Evolutionary conservation across 1,139 yeast species (phyloP), one percentile per base, ranked within the genome.

Genomic region (Saccharomyces pastorianus): DNA sequence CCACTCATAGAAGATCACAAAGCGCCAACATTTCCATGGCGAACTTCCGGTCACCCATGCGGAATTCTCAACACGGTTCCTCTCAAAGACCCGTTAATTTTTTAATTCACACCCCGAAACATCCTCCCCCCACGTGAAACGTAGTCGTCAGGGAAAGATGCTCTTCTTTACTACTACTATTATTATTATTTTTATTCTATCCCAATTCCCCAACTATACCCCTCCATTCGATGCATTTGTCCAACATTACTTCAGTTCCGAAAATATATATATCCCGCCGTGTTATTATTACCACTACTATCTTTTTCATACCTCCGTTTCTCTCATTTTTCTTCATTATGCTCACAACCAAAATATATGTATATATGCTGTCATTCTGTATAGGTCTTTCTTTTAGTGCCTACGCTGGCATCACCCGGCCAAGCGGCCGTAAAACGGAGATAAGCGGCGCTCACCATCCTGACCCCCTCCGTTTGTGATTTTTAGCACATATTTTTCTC

Each of bases 91-190:
- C 64, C 13, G 67, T 64, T 8, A 63, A 64, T 51, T 64, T 64
- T 53, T 51, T 64, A 48, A 64, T 64, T 20, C 66, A 64, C 50
- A 64, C 68, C 6, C 68, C 67, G 23, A 64, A 62, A 50, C 66
- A 64, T 51, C 67, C 67, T 25, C 67, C 67, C 8, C 66, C 66
- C 48, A 58, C 59, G 20, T 60, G 53, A 53, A 13, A 23, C 17
- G 9, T 14, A 23, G 38, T 6, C 38, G 1, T 32, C 34, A 31
- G 34, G 34, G n/a, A 11, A 31, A 11, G 34, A 1, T 11, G 34
- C 34, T 31, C 1, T 31, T 31, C 34, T 31, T 31, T 31, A 31
- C 34, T 31, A 31, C 34, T 31, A 31, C 34, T 31, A 13, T 3
- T 31, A 31, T 2, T 29, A 29, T 2, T 32, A 32, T 31, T 31